phyloP scores from a whole-genome alignment of 176 grass and related monocot genomes.

The Rhynchospora breviuscula region DNA sequence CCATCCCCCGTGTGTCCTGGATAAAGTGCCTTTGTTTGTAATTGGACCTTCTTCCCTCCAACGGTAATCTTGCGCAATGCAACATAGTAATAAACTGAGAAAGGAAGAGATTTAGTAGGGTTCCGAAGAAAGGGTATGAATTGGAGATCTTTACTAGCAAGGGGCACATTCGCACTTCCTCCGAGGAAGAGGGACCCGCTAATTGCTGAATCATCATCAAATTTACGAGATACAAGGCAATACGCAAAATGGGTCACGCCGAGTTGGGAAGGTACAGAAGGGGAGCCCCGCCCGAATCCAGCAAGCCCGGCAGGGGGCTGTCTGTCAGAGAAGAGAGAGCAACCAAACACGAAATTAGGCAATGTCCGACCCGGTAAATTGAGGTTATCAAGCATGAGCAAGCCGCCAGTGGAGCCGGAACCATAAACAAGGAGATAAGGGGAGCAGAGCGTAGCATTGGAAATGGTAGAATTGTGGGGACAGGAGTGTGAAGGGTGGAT shows the following conservation, averaged over 20 bases:
- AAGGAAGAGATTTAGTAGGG: constrained; percentile 23
- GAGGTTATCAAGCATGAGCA: constrained; percentile 65
- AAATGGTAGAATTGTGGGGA: constrained; percentile 3
- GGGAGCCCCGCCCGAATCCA: constrained; percentile 58
- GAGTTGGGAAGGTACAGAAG: constrained; percentile 60
- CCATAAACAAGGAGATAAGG: constrained; percentile 78
- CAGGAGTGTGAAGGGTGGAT: constrained; percentile 46
- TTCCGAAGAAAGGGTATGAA: constrained; percentile 47
- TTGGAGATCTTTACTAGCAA: not conserved
- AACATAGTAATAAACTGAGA: constrained; percentile 84
- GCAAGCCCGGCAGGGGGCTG: constrained; percentile 72
- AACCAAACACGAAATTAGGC: constrained; percentile 41
- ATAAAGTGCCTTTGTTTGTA: constrained; percentile 35
- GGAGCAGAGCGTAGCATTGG: constrained; percentile 41
- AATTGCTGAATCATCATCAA: constrained; percentile 56
- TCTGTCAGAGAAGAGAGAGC: constrained; percentile 69
- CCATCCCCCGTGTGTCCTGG: constrained; percentile 30
- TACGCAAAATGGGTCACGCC: constrained; percentile 55
- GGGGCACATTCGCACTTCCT: not conserved
- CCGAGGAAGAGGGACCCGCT: constrained; percentile 69
- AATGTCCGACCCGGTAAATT: constrained; percentile 20
- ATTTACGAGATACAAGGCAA: constrained; percentile 75
- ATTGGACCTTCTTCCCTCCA: constrained; percentile 41
- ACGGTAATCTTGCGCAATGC: constrained; percentile 36
- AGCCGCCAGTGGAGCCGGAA: constrained; percentile 67